phyloP scores from a whole-genome alignment of 345 rosid genomes.

The Syzygium grande region DNA sequence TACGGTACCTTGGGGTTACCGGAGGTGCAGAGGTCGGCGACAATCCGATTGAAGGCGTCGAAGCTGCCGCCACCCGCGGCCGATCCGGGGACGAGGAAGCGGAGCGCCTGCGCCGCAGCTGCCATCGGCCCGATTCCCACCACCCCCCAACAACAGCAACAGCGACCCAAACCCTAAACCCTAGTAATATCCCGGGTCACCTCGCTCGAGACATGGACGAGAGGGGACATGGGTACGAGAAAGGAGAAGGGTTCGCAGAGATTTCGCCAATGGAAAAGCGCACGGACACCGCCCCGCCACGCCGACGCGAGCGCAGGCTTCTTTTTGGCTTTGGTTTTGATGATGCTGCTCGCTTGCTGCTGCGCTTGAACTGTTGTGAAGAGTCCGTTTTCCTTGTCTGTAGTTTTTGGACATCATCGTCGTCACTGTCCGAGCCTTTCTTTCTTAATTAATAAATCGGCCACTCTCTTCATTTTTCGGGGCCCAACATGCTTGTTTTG shows the following conservation, averaged over 20 bases:
- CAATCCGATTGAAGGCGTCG: constrained; percentile 72
- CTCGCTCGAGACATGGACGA: background rate
- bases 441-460: too few relatives aligned
- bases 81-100: constrained; percentile 39
- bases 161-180: constrained; percentile 31
- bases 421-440: too few relatives aligned
- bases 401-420: background rate
- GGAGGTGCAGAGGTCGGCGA: constrained; percentile 75
- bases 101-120: constrained; percentile 52
- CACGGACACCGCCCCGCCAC: background rate
- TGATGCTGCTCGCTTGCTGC: background rate
- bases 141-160: background rate
- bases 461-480: too few relatives aligned
- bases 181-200: constrained; percentile 2
- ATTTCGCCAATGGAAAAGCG: background rate
- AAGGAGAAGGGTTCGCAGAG: background rate
- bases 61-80: constrained; percentile 51
- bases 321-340: background rate
- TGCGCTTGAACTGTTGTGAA: background rate
- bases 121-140: constrained; percentile 25
- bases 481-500: too few relatives aligned
- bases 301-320: background rate
- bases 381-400: background rate
- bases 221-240: background rate
- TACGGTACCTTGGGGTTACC: constrained; percentile 60